Evolutionary conservation across 169 alveolate species (phyloP).

Genomic region (Perkinsus olseni): DNA sequence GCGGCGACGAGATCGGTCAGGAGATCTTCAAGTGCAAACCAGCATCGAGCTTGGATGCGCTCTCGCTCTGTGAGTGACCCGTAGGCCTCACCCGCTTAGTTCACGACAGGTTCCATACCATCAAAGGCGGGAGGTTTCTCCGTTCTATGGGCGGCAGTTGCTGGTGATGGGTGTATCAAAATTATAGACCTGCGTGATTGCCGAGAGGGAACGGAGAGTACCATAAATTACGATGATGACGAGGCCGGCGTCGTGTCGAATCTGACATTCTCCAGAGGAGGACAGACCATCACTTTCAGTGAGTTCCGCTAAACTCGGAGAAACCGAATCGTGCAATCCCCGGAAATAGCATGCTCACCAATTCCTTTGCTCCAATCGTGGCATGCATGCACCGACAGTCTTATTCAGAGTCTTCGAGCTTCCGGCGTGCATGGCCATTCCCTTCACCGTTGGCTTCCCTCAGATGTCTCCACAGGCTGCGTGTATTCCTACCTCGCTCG

Average conservation of each 20-base stretch:
- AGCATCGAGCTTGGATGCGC: not conserved
- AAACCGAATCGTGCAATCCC: no score
- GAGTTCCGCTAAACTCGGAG: not conserved
- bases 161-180: not conserved
- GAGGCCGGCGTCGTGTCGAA: not conserved
- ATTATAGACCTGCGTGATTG: not conserved
- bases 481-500: not conserved
- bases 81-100: not conserved
- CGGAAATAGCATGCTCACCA: no score
- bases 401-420: no score
- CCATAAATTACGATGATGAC: not conserved
- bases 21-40: not conserved
- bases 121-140: not conserved
- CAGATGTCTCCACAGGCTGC: not conserved
- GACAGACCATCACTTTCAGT: not conserved
- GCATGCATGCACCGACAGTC: no score
- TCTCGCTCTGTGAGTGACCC: not conserved
- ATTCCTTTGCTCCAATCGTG: no score
- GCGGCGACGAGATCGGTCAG: not conserved
- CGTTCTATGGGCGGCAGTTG: not conserved
- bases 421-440: no score
- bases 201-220: not conserved
- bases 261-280: not conserved
- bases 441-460: not conserved
- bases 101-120: not conserved